Evolutionary conservation across 2,329 filamentous ascomycete species (phyloP).

Genomic region (Colletotrichum filicis): DNA sequence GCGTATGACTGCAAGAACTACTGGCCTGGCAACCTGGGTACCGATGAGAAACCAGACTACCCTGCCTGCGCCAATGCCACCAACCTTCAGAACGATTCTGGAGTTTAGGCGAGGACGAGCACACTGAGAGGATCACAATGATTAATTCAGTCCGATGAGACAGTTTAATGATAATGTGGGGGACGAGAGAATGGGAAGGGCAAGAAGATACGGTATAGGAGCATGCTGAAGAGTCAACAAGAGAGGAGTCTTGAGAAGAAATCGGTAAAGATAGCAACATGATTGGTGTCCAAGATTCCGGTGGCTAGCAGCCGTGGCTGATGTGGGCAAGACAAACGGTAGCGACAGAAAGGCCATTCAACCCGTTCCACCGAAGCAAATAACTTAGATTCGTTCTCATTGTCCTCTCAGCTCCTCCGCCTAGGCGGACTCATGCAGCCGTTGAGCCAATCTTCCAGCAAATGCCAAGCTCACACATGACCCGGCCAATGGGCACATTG

Average conservation of each 20-base stretch:
- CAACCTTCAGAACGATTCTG: constrained; percentile 16
- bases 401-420: neutral
- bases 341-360: neutral
- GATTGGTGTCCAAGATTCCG: neutral
- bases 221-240: neutral
- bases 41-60: neutral
- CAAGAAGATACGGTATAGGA: neutral
- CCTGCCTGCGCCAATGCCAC: constrained; percentile 5
- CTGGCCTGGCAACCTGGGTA: constrained; percentile 15
- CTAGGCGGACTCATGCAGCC: neutral
- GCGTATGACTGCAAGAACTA: constrained; percentile 27
- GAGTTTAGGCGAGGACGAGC: neutral
- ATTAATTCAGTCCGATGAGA: neutral
- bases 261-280: neutral
- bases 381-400: neutral
- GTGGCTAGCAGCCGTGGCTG: neutral
- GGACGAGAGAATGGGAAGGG: neutral
- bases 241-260: fast-evolving
- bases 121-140: neutral
- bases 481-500: neutral
- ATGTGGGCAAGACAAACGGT: neutral
- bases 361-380: neutral
- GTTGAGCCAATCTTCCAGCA: too few species aligned
- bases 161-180: neutral
- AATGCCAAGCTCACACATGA: neutral